Evolutionary conservation across 179 eudicot species (phyloP).

Genomic region (Silene noctiflora): DNA sequence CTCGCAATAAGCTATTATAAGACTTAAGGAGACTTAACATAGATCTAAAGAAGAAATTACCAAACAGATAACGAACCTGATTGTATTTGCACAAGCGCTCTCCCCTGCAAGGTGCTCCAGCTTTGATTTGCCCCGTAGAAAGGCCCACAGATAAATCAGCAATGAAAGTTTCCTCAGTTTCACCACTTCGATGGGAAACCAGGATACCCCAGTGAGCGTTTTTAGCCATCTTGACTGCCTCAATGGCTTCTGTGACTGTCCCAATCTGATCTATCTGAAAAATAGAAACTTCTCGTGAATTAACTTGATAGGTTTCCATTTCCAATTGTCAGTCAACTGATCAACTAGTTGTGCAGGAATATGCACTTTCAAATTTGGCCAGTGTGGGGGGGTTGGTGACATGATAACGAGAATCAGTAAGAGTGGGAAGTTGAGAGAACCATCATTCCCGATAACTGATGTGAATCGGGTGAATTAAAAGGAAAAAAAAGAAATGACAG

Average conservation of each 20-base stretch:
- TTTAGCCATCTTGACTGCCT: slow-evolving; percentile 87
- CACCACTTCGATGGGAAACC: slow-evolving; percentile 81
- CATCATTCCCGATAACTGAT: background rate
- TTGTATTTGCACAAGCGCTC: slow-evolving; percentile 96
- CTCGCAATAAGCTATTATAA: too few relatives aligned
- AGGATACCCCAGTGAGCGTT: slow-evolving; percentile 87
- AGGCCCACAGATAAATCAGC: slow-evolving; percentile 93
- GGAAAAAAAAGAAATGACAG: background rate
- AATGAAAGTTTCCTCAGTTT: slow-evolving; percentile 89
- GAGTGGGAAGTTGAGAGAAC: background rate
- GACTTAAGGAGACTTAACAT: too few relatives aligned
- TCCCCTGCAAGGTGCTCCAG: slow-evolving; percentile 97
- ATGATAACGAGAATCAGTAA: background rate
- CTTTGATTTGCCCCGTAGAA: slow-evolving; percentile 83
- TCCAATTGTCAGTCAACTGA: background rate
- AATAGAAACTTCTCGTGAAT: background rate
- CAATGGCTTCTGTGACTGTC: slow-evolving; percentile 89
- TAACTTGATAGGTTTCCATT: background rate
- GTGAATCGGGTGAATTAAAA: background rate
- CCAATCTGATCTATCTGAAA: slow-evolving; percentile 83
- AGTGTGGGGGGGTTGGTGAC: background rate
- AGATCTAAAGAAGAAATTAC: background rate
- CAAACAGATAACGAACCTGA: slow-evolving; percentile 50
- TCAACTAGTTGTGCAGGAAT: background rate
- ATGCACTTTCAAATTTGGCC: background rate